These are phyloP conservation scores for Fusarium odoratissimum DNA, from an alignment of 2,329 filamentous ascomycete genomes.

Conservation along the genomic window DNA sequence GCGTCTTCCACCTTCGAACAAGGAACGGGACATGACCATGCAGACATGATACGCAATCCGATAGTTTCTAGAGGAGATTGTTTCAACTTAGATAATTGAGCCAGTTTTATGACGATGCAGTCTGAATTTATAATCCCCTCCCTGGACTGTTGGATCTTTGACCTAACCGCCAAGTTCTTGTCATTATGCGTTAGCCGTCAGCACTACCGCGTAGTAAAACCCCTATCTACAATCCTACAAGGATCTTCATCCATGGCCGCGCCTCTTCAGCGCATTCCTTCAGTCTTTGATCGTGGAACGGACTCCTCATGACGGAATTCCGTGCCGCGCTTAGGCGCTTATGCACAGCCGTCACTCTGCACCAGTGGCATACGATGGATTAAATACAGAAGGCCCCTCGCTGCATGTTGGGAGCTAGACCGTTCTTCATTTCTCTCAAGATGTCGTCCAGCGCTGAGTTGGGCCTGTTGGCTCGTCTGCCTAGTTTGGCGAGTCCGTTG, in stretches of 20 bases:
- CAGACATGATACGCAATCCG: background rate
- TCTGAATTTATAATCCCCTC: background rate
- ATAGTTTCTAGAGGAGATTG: too few relatives aligned
- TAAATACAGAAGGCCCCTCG: slow-evolving; percentile 2
- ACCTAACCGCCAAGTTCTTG: background rate
- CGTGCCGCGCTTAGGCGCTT: background rate
- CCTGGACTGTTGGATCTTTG: background rate
- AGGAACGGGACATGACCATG: rapidly evolving
- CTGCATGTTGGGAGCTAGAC: background rate
- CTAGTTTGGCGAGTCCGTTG: slow-evolving; percentile 21
- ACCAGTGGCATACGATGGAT: background rate
- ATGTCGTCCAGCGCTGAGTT: background rate
- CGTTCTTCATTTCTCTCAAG: background rate
- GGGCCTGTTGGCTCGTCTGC: slow-evolving; percentile 14
- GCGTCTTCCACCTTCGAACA: background rate
- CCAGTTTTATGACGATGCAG: background rate
- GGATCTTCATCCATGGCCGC: background rate
- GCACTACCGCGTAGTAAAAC: background rate
- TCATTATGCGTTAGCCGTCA: background rate
- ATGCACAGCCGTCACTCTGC: background rate
- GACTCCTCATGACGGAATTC: background rate
- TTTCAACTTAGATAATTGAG: rapidly evolving
- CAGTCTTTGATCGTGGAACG: too few relatives aligned
- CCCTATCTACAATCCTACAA: background rate
- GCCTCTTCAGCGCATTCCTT: background rate